phyloP scores from a whole-genome alignment of 2,329 filamentous ascomycete species.

The Karstenula rhodostoma region DNA sequence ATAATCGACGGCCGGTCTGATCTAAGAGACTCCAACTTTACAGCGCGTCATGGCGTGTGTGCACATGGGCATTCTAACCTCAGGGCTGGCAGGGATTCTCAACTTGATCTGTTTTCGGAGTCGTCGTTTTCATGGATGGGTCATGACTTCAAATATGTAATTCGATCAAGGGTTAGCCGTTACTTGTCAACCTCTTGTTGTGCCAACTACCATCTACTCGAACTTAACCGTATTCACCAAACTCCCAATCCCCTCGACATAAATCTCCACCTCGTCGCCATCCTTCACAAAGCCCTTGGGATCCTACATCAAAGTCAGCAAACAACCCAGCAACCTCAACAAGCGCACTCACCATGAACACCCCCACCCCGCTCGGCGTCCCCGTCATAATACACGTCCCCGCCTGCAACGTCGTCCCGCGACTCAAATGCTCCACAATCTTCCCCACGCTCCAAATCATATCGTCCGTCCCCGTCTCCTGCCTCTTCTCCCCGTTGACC shows the following conservation, averaged over 20 bases:
- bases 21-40: no score
- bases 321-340: no score
- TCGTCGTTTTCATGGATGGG: no score
- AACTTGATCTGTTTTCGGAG: no score
- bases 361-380: slow-evolving; percentile 53
- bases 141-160: no score
- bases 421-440: slow-evolving; percentile 55
- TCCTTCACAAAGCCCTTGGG: slow-evolving; percentile 49
- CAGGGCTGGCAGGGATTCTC: no score
- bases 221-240: slow-evolving; percentile 46
- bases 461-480: slow-evolving; percentile 54
- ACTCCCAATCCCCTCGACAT: slow-evolving; percentile 46
- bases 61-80: no score
- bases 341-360: slow-evolving; percentile 36
- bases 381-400: slow-evolving; percentile 62
- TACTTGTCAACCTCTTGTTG: no score
- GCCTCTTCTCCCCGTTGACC: slow-evolving; percentile 56
- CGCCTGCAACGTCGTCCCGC: slow-evolving; percentile 56
- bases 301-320: slow-evolving; percentile 17
- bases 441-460: slow-evolving; percentile 57
- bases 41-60: no score
- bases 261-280: slow-evolving; percentile 47
- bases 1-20: no score
- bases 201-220: slow-evolving; percentile 33
- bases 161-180: no score